phyloP scores from a whole-genome alignment of 192 early-diverging fungal species.

The Dimargaris xerosporica region DNA sequence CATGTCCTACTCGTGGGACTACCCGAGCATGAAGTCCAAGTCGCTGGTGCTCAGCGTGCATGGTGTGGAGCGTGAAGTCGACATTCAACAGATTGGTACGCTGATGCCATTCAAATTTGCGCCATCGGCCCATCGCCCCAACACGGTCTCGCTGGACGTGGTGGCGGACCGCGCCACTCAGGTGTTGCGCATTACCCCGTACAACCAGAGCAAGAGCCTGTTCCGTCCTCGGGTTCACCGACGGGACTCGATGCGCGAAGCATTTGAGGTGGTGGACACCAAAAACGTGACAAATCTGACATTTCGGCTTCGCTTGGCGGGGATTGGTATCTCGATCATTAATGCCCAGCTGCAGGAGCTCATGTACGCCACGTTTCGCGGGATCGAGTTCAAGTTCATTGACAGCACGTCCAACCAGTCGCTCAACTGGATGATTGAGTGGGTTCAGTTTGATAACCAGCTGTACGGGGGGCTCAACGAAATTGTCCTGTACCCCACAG shows the following conservation, averaged over 20 bases:
- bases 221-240: slow-evolving; percentile 25
- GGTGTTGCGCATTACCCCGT: slow-evolving; percentile 50
- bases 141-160: slow-evolving; percentile 55
- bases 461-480: slow-evolving; percentile 71
- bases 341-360: slow-evolving; percentile 71
- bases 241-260: slow-evolving; percentile 15
- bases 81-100: slow-evolving; percentile 79
- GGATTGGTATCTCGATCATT: slow-evolving; percentile 86
- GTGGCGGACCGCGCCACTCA: slow-evolving; percentile 51
- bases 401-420: slow-evolving; percentile 76
- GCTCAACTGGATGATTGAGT: slow-evolving; percentile 60
- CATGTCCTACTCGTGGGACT: slow-evolving; percentile 82
- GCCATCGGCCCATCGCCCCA: slow-evolving; percentile 12
- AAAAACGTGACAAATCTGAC: slow-evolving; percentile 33
- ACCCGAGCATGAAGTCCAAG: slow-evolving; percentile 58
- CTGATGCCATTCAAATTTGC: slow-evolving; percentile 71
- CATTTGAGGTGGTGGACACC: slow-evolving; percentile 36
- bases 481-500: slow-evolving; percentile 89
- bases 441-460: slow-evolving; percentile 97
- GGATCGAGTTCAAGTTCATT: slow-evolving; percentile 55
- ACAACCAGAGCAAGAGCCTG: slow-evolving; percentile 42
- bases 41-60: slow-evolving; percentile 56
- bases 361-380: slow-evolving; percentile 63
- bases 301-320: slow-evolving; percentile 60
- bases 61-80: slow-evolving; percentile 62